Base-by-base conservation (phyloP, 306 rosid genomes). In the Elaeagnus macrophylla region DNA sequence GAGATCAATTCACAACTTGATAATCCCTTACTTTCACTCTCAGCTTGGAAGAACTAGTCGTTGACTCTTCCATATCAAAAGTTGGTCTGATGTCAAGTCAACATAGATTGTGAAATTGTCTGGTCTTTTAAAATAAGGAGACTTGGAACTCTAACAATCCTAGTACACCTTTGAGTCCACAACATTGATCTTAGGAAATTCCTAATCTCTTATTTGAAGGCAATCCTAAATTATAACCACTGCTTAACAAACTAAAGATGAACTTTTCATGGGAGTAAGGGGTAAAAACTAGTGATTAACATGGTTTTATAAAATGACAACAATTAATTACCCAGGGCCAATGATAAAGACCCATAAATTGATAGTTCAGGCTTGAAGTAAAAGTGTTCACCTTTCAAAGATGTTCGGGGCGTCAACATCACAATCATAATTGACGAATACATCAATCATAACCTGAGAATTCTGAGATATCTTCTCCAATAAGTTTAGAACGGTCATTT, bases 401-500 rank as follows among this genome's bases (percentile, higher is more conserved):
- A 93, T 82, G 77, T 93, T 93, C 44, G 99, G 90, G 67, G 96
- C 81, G 69, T 93, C 99, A 61, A 93, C 89, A 72, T 93, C 96
- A 53, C 99, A 93, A 67, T 93, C 99, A 77, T 82, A 93, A 77
- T 93, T 93, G 79, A 93, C 99, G 71, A 91, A 91, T 66, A 87
- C 80, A 74, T 93, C 99, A 14, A 93, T 74, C 50, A 87, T 80
- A 75, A 87, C 79, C 76, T 87, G 94, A 48, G 99, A 72, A 78
- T 87, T 96, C 54, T 87, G 89, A 51, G 94, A 85, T 42, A 87
- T 82, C 70, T 80, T 87, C 71, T 93, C 96, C 87, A 93, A 74
- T 59, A 87, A 77, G 71, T 81, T 81, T 37, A 93, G 96, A 66
- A 87, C 89, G 0, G 99, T 84, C 99, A 93, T 93, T 74, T 93